Conservation (phyloP, 805 yeast genomes). For the Kazachstania kunashirensis region DNA sequence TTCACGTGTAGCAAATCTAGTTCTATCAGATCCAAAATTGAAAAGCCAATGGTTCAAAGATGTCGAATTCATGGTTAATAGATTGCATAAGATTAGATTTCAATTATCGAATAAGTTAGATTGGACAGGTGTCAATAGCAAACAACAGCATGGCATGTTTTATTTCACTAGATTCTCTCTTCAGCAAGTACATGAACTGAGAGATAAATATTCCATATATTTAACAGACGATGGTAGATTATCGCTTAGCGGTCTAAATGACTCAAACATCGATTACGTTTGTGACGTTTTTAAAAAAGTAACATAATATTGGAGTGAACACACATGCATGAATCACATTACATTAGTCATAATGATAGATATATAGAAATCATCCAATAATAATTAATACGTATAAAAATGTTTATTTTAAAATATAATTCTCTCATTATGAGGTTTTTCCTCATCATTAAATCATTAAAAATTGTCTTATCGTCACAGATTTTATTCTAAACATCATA, state of each 20-base stretch:
- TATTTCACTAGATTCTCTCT: conserved; percentile 75
- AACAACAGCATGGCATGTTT: conserved; percentile 86
- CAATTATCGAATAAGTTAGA: conserved; percentile 52
- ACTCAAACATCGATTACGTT: conserved; percentile 59
- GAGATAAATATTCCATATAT: conserved; percentile 66
- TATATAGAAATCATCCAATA: too few species aligned
- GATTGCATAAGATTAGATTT: conserved; percentile 65
- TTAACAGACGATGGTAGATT: conserved; percentile 87
- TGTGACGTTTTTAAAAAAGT: conserved; percentile 16
- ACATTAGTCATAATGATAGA: too few species aligned
- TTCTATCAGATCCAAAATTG: conserved; percentile 52
- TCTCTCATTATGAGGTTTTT: too few species aligned
- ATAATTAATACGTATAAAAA: too few species aligned
- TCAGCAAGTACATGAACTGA: conserved; percentile 62
- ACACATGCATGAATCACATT: too few species aligned
- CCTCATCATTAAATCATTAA: too few species aligned
- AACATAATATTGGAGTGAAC: too few species aligned
- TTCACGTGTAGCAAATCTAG: conserved; percentile 73
- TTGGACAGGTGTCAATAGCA: conserved; percentile 70
- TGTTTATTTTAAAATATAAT: too few species aligned
- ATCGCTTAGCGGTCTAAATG: conserved; percentile 81
- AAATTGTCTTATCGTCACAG: too few species aligned
- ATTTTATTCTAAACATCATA: too few species aligned
- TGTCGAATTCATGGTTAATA: conserved; percentile 65
- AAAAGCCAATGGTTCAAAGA: conserved; percentile 71